Base-by-base conservation (phyloP, 768 basidiomycete genomes). In the Chalciporus pseudorubinellus region DNA sequence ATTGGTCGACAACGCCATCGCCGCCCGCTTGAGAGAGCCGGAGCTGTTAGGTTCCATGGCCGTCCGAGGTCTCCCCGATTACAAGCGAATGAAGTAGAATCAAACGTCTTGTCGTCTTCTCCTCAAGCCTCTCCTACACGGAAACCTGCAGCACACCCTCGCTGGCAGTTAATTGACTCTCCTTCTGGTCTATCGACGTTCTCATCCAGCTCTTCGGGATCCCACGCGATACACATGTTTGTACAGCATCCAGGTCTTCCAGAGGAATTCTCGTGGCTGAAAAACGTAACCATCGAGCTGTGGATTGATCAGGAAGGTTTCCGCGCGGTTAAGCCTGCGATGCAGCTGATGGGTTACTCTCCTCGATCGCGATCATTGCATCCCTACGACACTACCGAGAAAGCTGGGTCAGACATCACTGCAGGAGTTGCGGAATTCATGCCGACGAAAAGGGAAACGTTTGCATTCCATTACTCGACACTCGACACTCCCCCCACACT, bases 271-370 rank as follows among this genome's bases (percentile, higher is more conserved):
- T 60, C 67, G 3, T 87, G 85, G 83, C 73, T 88, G 11, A 73
- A 76, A 55, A 72, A 74, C 36, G 71, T 75, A 24, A 69, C 68
- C 36, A 65, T 92, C 26, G 81, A 87, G 50, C 70, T 92, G 29
- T 78, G 83, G 66, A 84, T 93, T 21, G 92, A 92, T 62, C 92
- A 93, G 65, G 92, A 92, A 70, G 85, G 88, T 4, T 90, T 89
- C 59, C 80, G 89, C 21, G 75, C 78, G 16, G 74, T 84, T 6
- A 73, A 74, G 21, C 82, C 87, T 18, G 65, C 70, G 8, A 84
- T 92, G 70, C 74, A 72, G 53, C 78, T 84, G 43, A 70, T 75
- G n/a, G 81, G 81, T 10, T 80, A 80, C 59, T 70, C 71, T 59
- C 71, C 46, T 61, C 68, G 54, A 63, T 65, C 38, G 44, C 62